Evolutionary conservation across 176 grass and related monocot genomes (phyloP).

Genomic region (Carex parvula): DNA sequence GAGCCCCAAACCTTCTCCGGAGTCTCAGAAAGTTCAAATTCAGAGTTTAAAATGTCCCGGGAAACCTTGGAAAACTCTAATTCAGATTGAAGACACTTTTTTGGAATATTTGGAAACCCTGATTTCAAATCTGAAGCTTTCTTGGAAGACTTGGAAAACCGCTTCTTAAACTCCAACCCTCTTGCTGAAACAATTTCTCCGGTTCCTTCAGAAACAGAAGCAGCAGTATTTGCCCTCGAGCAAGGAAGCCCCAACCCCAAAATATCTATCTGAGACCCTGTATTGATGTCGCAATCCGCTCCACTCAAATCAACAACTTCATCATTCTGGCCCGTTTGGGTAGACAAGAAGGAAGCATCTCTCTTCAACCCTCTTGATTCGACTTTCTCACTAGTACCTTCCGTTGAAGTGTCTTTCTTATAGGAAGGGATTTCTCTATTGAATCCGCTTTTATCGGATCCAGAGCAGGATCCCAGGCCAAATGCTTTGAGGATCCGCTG

Average conservation of each 20-base stretch:
- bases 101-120: neutral
- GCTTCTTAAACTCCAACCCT: neutral
- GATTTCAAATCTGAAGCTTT: neutral
- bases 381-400: neutral
- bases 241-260: neutral
- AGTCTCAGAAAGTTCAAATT: conserved; percentile 5
- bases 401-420: neutral
- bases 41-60: neutral
- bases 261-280: neutral
- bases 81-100: conserved; percentile 14
- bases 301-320: conserved; percentile 20
- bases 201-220: neutral
- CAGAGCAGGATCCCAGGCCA: conserved; percentile 11
- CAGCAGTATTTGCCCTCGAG: neutral
- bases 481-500: conserved; percentile 19
- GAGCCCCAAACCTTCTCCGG: conserved; percentile 13
- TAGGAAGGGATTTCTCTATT: neutral
- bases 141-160: conserved; percentile 15
- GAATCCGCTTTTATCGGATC: neutral
- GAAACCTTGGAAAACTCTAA: neutral
- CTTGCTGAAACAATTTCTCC: neutral
- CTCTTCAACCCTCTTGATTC: conserved; percentile 23
- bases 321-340: neutral
- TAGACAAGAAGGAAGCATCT: conserved; percentile 6
- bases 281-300: neutral